A percentile compares a stretch with the other conserved stretches of the same genome.
Conservation (phyloP, 768 basidiomycete species). For the Strobilomyces confusus region DNA sequence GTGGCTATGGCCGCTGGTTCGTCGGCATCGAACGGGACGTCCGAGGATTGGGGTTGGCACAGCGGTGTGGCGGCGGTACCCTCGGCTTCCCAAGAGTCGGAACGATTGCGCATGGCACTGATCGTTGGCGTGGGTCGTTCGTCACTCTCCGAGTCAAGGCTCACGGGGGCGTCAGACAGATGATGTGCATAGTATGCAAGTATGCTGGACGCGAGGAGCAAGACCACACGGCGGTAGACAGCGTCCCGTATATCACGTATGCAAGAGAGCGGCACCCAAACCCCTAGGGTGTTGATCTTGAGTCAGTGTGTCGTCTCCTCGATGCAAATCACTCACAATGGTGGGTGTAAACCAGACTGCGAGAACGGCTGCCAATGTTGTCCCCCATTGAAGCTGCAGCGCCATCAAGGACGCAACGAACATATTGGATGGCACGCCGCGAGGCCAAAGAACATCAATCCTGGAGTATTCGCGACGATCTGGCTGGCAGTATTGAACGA, state of each 20-base stretch:
- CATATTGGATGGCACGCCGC: slow-evolving; percentile 22
- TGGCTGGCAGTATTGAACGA: slow-evolving; percentile 19
- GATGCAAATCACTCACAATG: slow-evolving; percentile 8
- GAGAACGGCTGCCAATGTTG: slow-evolving; percentile 27
- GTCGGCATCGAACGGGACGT: neutral
- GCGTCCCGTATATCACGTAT: slow-evolving; percentile 28
- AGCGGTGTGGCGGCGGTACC: neutral
- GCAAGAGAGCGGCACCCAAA: slow-evolving; percentile 34
- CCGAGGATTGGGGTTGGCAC: neutral
- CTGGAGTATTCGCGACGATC: neutral
- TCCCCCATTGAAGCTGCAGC: slow-evolving; percentile 32
- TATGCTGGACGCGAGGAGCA: slow-evolving; percentile 29
- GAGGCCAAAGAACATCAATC: slow-evolving; percentile 17
- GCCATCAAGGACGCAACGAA: slow-evolving; percentile 28
- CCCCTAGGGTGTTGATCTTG: slow-evolving; percentile 8
- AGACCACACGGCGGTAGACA: slow-evolving; percentile 30
- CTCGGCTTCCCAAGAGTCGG: neutral
- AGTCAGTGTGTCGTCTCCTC: neutral
- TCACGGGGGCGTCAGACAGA: neutral
- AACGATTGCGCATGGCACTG: neutral
- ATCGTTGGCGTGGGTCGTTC: neutral
- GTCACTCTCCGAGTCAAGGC: neutral
- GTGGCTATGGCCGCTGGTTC: neutral
- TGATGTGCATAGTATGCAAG: slow-evolving; percentile 21
- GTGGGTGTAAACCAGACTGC: slow-evolving; percentile 32